Percentiles rank a stretch among this genome's conserved stretches.
Conservation (phyloP, 192 early-diverging fungal genomes). For the Irineochytrium annulatum region DNA sequence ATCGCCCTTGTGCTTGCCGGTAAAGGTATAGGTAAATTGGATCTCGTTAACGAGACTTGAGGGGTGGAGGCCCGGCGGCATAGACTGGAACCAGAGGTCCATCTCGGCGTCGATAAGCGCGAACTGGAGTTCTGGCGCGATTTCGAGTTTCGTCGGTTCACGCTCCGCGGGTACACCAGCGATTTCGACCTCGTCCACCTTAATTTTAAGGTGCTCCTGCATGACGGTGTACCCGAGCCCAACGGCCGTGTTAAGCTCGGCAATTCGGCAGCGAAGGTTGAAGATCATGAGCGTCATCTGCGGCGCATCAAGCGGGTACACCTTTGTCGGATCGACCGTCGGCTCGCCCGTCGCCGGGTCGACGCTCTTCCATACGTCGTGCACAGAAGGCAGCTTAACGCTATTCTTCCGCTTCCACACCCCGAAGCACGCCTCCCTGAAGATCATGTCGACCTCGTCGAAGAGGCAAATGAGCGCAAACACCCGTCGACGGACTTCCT, state of each 20-base stretch:
- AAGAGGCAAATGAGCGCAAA: conserved; percentile 1
- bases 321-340: neutral
- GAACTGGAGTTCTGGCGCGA: too few relatives aligned
- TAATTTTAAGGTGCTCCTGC: too few relatives aligned
- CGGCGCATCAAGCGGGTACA: neutral
- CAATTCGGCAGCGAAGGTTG: neutral
- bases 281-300: neutral
- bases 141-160: too few relatives aligned
- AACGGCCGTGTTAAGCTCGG: neutral
- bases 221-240: neutral
- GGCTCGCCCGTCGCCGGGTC: neutral
- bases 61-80: too few relatives aligned
- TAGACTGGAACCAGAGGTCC: too few relatives aligned
- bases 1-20: too few relatives aligned
- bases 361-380: neutral
- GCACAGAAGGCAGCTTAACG: neutral
- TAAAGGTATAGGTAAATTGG: too few relatives aligned
- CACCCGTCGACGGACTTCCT: neutral
- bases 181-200: too few relatives aligned
- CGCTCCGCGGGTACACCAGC: too few relatives aligned
- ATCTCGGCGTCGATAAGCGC: too few relatives aligned
- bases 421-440: neutral
- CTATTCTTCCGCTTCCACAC: conserved; percentile 1
- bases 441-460: neutral
- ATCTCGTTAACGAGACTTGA: too few relatives aligned